These are phyloP conservation scores for Geotrichum fermentans DNA, from an alignment of 1,139 yeast genomes.

Conservation along the genomic window DNA sequence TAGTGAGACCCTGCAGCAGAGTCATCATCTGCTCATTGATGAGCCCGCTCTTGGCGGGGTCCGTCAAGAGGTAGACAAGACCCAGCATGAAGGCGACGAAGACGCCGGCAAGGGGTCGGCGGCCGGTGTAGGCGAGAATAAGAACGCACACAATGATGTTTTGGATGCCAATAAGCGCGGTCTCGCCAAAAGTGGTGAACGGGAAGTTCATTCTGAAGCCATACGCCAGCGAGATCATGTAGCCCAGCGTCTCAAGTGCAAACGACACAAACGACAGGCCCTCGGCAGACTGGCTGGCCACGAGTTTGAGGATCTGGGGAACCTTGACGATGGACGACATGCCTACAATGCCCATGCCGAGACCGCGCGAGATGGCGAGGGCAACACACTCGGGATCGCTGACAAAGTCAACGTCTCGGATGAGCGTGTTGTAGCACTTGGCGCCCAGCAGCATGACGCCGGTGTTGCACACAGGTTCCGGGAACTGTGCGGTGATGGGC, in stretches of 20 bases:
- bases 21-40: constrained; percentile 30
- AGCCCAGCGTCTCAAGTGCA: constrained; percentile 40
- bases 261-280: constrained; percentile 39
- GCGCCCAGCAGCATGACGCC: constrained; percentile 25
- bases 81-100: constrained; percentile 30
- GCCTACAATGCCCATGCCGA: constrained; percentile 38
- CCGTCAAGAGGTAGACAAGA: constrained; percentile 23
- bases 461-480: constrained; percentile 26
- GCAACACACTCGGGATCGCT: constrained; percentile 32
- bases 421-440: constrained; percentile 27
- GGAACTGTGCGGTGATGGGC: constrained; percentile 27
- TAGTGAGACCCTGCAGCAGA: constrained; percentile 47
- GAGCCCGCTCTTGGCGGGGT: constrained; percentile 25
- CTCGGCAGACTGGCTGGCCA: constrained; percentile 35
- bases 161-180: constrained; percentile 41
- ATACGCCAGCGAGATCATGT: constrained; percentile 41
- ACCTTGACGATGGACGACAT: constrained; percentile 39
- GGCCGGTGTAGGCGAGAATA: constrained; percentile 33
- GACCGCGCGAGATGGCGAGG: constrained; percentile 33
- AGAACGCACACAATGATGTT: constrained; percentile 38
- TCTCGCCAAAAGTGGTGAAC: constrained; percentile 45
- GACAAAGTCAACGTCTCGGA: constrained; percentile 30
- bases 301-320: constrained; percentile 38
- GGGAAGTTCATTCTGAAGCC: constrained; percentile 41
- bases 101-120: constrained; percentile 23